Evolutionary conservation across 2,329 filamentous ascomycete species (phyloP).

Genomic region (Verticillium zaregamsianum): DNA sequence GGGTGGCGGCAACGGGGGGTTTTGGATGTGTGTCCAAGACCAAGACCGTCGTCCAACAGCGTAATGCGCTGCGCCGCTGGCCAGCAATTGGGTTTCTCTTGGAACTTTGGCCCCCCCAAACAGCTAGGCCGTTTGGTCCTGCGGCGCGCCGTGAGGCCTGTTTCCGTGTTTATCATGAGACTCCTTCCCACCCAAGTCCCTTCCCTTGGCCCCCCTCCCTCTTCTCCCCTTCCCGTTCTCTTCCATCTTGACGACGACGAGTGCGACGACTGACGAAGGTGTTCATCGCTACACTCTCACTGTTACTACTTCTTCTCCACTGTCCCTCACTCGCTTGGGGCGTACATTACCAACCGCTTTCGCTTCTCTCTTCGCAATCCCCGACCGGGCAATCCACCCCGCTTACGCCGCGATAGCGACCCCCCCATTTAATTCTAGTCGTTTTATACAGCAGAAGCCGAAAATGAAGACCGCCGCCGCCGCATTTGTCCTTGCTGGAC

Average conservation of each 20-base stretch:
- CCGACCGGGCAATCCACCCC: background rate
- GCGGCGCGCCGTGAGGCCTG: background rate
- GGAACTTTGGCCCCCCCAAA: background rate
- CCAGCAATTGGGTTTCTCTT: background rate
- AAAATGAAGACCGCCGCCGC: conserved; percentile 23
- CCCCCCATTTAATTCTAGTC: background rate
- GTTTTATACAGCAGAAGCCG: background rate
- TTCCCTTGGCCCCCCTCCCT: background rate
- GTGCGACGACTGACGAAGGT: background rate
- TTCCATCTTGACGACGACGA: background rate
- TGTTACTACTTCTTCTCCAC: background rate
- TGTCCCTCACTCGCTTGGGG: background rate
- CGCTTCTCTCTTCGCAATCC: background rate
- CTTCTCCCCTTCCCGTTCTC: background rate
- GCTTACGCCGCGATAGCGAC: background rate
- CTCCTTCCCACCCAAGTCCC: background rate
- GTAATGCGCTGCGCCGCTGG: background rate
- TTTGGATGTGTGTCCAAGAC: background rate
- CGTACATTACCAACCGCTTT: background rate
- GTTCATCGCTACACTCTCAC: background rate
- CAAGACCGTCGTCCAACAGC: background rate
- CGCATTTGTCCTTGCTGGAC: conserved; percentile 43
- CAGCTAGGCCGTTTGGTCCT: background rate
- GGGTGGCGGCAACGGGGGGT: background rate
- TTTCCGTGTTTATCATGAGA: background rate